Conservation (phyloP, 768 basidiomycete species). For the Antrodiella citrinella region DNA sequence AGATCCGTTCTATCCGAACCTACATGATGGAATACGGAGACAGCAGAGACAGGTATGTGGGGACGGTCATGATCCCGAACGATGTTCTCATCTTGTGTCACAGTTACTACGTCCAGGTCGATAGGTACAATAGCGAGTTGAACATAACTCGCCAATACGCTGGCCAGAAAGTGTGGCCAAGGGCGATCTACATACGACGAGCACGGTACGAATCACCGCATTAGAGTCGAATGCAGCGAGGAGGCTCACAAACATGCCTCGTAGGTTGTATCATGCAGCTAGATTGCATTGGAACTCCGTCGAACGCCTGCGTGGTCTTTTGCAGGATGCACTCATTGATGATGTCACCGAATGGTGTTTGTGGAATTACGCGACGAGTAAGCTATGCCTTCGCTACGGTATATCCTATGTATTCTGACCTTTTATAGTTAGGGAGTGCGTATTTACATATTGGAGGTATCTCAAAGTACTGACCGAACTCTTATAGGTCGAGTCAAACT, state of each 20-base stretch:
- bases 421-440: conserved; percentile 26
- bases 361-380: conserved; percentile 61
- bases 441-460: neutral
- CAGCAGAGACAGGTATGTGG: conserved; percentile 42
- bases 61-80: no score
- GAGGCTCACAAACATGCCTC: neutral
- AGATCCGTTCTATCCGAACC: conserved; percentile 63
- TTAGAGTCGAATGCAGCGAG: neutral
- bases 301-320: conserved; percentile 50
- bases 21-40: conserved; percentile 73
- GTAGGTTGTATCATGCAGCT: conserved; percentile 56
- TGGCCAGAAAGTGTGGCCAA: conserved; percentile 70
- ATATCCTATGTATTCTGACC: no score
- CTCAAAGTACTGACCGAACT: neutral
- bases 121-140: conserved; percentile 51
- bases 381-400: conserved; percentile 5
- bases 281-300: conserved; percentile 66
- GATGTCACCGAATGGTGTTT: conserved; percentile 70
- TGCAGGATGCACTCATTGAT: conserved; percentile 60
- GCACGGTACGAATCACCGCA: conserved; percentile 39
- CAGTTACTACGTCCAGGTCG: conserved; percentile 51
- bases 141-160: conserved; percentile 61
- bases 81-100: neutral
- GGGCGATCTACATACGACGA: conserved; percentile 58
- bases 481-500: conserved; percentile 30